phyloP scores from a whole-genome alignment of 176 grass and related monocot species.

The Pharus latifolius region DNA sequence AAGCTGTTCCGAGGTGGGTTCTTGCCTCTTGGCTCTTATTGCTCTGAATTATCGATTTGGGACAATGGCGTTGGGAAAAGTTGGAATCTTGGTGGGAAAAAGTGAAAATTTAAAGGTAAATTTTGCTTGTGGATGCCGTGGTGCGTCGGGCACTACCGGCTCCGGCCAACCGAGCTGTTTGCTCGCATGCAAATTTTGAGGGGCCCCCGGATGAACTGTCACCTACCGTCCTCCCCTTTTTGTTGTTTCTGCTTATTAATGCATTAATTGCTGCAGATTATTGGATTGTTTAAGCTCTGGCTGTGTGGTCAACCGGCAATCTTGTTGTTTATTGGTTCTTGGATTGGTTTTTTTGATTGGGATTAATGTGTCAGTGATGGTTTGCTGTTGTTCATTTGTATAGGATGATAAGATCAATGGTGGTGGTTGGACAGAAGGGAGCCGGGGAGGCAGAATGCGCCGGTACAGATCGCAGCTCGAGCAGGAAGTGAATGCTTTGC shows the following conservation, averaged over 20 bases:
- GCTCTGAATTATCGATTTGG: not conserved
- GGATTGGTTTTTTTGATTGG: not conserved
- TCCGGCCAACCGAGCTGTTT: not conserved
- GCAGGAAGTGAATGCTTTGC: slow-evolving; percentile 52
- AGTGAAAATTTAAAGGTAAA: slow-evolving; percentile 14
- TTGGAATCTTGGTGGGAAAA: slow-evolving; percentile 11
- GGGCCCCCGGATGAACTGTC: slow-evolving; percentile 24
- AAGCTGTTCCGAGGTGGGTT: slow-evolving; percentile 42
- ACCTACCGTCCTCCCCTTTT: slow-evolving; percentile 5
- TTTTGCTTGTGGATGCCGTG: slow-evolving; percentile 29
- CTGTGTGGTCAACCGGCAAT: slow-evolving; percentile 33
- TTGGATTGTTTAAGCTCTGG: too few species aligned
- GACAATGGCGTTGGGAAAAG: not conserved
- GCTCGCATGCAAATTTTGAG: slow-evolving; percentile 14
- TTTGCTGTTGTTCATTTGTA: slow-evolving; percentile 9
- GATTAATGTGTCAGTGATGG: not conserved
- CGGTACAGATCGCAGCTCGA: slow-evolving; percentile 65
- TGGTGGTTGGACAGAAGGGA: slow-evolving; percentile 36
- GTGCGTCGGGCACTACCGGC: slow-evolving; percentile 20
- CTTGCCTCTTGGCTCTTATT: not conserved
- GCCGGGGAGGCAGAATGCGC: slow-evolving; percentile 21
- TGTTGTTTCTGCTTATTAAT: slow-evolving; percentile 11
- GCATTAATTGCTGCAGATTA: not conserved
- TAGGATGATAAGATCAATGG: slow-evolving; percentile 59
- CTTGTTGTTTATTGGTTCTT: slow-evolving; percentile 29